A percentile compares a stretch with the other conserved stretches of the same genome.
These are phyloP conservation scores for Sporisorium scitamineum DNA, from an alignment of 1,284 basidiomycete genomes.

Conservation along the genomic window DNA sequence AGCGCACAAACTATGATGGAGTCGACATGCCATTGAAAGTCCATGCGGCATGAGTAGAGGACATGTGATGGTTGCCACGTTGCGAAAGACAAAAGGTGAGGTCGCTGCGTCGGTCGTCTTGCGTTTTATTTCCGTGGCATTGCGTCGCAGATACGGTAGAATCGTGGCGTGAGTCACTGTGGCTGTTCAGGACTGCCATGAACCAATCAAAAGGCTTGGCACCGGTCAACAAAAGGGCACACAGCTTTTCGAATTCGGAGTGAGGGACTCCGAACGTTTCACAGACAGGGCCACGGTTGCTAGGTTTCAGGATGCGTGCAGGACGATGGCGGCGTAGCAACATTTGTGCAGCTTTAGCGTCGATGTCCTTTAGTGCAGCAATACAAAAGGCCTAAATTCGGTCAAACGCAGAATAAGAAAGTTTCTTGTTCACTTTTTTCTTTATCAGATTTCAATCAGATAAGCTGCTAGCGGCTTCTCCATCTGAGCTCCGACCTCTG, in stretches of 20 bases:
- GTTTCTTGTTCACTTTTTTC: background rate
- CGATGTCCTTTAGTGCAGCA: background rate
- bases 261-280: background rate
- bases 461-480: background rate
- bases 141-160: background rate
- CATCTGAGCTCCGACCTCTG: background rate
- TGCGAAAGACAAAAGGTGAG: background rate
- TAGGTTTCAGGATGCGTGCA: background rate
- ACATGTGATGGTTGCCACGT: conserved; percentile 7
- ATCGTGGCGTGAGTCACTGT: background rate
- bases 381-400: background rate
- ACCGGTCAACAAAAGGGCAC: background rate
- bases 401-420: background rate
- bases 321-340: background rate
- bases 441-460: conserved; percentile 3
- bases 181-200: background rate
- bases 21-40: background rate
- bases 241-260: background rate
- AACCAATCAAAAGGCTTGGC: background rate
- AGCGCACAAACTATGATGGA: background rate
- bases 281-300: background rate
- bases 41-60: background rate
- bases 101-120: background rate
- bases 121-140: too few species aligned
- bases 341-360: background rate